Percentiles rank a stretch among this genome's conserved stretches.
Conservation (phyloP, 225 moss, liverwort and hornwort genomes). For the Bryoerythrophyllum caledonicum region DNA sequence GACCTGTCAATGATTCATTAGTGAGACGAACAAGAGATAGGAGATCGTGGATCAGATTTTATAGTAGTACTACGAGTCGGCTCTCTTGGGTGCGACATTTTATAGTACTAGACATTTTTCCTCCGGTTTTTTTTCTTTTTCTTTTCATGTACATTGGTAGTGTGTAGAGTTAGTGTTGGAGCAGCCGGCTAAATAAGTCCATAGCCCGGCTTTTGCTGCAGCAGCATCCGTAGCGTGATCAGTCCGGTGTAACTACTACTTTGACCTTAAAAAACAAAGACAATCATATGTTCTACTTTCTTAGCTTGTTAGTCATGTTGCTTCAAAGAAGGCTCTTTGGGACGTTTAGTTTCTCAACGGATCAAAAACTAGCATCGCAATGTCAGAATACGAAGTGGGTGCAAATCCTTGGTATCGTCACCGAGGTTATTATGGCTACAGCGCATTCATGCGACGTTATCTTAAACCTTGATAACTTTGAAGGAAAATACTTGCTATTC, state of each 20-base stretch:
- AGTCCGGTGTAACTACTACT: constrained; percentile 12
- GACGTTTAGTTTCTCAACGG: no score
- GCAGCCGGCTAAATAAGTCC: constrained; percentile 22
- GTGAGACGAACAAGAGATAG: background rate
- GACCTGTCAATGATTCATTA: background rate
- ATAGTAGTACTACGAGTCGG: background rate
- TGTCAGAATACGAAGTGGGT: no score
- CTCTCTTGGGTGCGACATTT: background rate
- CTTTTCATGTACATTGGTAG: constrained; percentile 38
- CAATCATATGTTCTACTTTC: background rate
- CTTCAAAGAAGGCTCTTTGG: no score
- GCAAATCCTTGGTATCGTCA: no score
- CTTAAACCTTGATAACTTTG: no score
- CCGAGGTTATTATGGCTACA: no score
- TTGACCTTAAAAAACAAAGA: background rate
- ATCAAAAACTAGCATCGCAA: no score
- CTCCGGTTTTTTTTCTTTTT: background rate
- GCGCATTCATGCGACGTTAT: no score
- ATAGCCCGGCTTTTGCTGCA: constrained; percentile 11
- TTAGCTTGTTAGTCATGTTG: background rate
- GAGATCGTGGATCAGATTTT: background rate
- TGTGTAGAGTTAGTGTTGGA: constrained; percentile 27
- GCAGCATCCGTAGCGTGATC: constrained; percentile 14
- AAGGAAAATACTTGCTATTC: no score
- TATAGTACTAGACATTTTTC: background rate